Percentiles rank a stretch among this genome's conserved stretches.
These are phyloP conservation scores for Fragaria ananassa DNA, from an alignment of 306 rosid species.

Conservation along the genomic window DNA sequence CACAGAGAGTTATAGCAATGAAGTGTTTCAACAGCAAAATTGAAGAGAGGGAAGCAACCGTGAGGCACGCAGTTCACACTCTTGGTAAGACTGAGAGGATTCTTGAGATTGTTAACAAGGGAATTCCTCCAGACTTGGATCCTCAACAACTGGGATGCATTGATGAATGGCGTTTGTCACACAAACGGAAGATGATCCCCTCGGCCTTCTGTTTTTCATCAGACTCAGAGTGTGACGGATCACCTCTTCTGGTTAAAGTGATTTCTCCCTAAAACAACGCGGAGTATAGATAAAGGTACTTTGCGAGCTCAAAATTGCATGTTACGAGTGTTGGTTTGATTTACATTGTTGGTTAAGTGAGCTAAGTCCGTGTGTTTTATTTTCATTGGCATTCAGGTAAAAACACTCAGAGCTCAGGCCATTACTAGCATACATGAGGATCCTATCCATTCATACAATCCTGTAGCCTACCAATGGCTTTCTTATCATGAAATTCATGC, in stretches of 20 bases:
- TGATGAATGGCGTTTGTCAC: conserved; percentile 66
- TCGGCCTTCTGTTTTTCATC: conserved; percentile 15
- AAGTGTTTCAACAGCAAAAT: conserved; percentile 49
- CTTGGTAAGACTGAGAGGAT: conserved; percentile 59
- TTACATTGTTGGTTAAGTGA: background rate
- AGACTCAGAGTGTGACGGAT: conserved; percentile 24
- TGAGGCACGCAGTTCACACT: conserved; percentile 52
- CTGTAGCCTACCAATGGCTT: background rate
- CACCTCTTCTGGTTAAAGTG: conserved; percentile 30
- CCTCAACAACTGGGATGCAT: conserved; percentile 36
- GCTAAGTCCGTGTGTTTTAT: background rate
- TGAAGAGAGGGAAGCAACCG: conserved; percentile 69
- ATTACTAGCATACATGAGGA: background rate
- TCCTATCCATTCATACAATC: background rate
- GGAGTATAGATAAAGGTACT: background rate
- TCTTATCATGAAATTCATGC: background rate
- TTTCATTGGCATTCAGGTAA: background rate
- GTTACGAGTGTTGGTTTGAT: background rate
- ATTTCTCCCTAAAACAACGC: conserved; percentile 17
- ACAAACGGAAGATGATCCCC: conserved; percentile 32
- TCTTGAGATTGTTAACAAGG: conserved; percentile 44
- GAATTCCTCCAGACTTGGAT: conserved; percentile 36
- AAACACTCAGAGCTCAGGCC: background rate
- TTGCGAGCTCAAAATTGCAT: background rate
- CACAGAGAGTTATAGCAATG: conserved; percentile 39